Evolutionary conservation across 345 rosid genomes (phyloP), one percentile per base, ranked within the genome.

Genomic region (Capsella bursapastoris): DNA sequence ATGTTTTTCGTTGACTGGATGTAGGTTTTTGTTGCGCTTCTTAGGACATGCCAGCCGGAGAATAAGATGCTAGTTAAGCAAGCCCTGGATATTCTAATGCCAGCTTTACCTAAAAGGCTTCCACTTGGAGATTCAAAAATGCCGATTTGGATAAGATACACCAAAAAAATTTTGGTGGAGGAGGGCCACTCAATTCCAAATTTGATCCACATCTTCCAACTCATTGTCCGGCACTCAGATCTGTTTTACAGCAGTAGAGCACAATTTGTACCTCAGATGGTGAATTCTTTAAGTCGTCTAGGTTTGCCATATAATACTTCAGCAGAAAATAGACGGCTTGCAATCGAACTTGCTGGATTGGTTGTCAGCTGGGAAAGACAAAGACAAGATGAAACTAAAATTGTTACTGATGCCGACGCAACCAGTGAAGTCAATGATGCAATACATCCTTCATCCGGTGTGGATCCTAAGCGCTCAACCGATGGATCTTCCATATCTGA

Each of bases 201-300:
- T 85, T 78, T 95, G 85, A 92, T 95, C 82, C 99, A 95, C 78
- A 95, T 95, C 80, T 95, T 95, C 85, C 97, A 95, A 83, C 87
- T 95, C 66, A 92, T 95, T 83, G 97, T 89, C 25, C 93, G 99
- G 38, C 97, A 92, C 85, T 87, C 99, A 52, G 85, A 92, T 83
- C 86, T 95, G 68, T 95, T 95, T 79, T 95, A 95, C 74, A 84
- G 96, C 78, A 90, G 97, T 81, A 86, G 99, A 84, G 96, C 92
- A 25, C 99, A 92, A 75, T 95, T 95, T 83, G 99, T 95, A 52
- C 97, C 97, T 80, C 99, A 95, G 81, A 95, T 95, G 99, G 99
- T 95, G 67, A 95, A 92, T 84, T 92, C 99, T 79, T 90, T 95
- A 57, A 95, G 97, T 80, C 93, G 99, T 29, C 85, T 95, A 53